A percentile compares a stretch with the other conserved stretches of the same genome.
Evolutionary conservation across 2,329 filamentous ascomycete genomes (phyloP).

Genomic region (Apiospora saccharicola): DNA sequence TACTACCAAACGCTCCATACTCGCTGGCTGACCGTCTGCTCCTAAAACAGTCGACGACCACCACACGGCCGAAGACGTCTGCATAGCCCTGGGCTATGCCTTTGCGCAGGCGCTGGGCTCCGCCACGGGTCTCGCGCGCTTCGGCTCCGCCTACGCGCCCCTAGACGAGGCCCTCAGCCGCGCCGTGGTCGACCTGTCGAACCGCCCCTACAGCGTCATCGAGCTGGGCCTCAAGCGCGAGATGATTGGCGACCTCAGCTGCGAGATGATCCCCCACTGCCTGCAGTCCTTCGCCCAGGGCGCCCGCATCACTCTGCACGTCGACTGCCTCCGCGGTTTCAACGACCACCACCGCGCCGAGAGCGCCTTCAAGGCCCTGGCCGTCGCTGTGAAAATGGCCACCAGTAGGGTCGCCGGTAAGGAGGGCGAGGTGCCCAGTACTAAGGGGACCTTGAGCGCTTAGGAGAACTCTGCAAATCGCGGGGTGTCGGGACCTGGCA

Average conservation of each 20-base stretch:
- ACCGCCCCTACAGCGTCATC: slow-evolving; percentile 85
- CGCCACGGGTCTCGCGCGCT: slow-evolving; percentile 83
- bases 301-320: slow-evolving; percentile 90
- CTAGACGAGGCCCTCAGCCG: slow-evolving; percentile 95
- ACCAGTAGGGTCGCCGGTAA: slow-evolving; percentile 77
- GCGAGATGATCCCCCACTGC: slow-evolving; percentile 97
- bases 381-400: slow-evolving; percentile 82
- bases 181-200: slow-evolving; percentile 93
- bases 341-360: slow-evolving; percentile 98
- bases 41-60: slow-evolving; percentile 84
- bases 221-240: slow-evolving; percentile 87
- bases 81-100: slow-evolving; percentile 85
- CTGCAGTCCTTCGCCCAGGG: slow-evolving; percentile 93
- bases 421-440: slow-evolving; percentile 93
- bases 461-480: slow-evolving; percentile 41
- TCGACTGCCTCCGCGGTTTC: slow-evolving; percentile 87
- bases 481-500: neutral
- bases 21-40: neutral
- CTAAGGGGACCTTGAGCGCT: slow-evolving; percentile 85
- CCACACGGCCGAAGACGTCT: slow-evolving; percentile 96
- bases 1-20: neutral
- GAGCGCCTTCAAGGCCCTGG: slow-evolving; percentile 96
- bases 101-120: slow-evolving; percentile 83
- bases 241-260: slow-evolving; percentile 91
- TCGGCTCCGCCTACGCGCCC: slow-evolving; percentile 90